A percentile compares a stretch with the other conserved stretches of the same genome.
phyloP scores from a whole-genome alignment of 768 basidiomycete genomes.

The Mycena leptocephala region DNA sequence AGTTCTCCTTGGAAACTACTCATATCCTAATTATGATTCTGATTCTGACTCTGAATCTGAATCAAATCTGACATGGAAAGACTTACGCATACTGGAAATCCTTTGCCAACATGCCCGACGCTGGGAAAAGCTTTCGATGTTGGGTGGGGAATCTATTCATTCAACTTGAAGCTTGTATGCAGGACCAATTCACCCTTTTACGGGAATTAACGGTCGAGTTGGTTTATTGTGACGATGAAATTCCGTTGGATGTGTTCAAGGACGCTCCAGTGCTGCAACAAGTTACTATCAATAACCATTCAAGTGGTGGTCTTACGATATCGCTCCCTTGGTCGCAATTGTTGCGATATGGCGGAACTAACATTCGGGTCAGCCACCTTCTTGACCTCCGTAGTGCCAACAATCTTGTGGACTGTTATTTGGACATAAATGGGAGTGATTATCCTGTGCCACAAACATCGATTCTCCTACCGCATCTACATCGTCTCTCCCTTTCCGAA shows the following conservation, averaged over 20 bases:
- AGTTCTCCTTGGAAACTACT: neutral
- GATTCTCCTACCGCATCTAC: neutral
- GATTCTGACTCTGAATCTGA: too few species aligned
- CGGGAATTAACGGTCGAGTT: neutral
- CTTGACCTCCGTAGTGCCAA: neutral
- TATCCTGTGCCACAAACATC: neutral
- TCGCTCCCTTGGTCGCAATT: neutral
- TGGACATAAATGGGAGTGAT: neutral
- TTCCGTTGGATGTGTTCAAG: neutral
- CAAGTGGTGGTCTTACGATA: neutral
- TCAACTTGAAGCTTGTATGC: neutral
- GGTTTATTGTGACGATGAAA: too few species aligned
- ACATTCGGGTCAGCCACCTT: neutral
- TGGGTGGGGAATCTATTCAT: neutral
- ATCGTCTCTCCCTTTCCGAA: neutral
- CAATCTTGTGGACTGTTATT: conserved; percentile 4
- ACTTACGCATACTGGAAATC: neutral
- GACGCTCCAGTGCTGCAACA: neutral
- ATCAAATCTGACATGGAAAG: neutral
- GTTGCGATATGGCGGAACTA: neutral
- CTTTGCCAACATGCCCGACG: neutral
- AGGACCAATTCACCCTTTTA: neutral
- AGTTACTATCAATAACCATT: neutral
- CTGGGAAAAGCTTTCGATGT: neutral
- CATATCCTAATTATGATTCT: too few species aligned